phyloP scores from a whole-genome alignment of 2,329 filamentous ascomycete species.

The Talaromyces sp. region DNA sequence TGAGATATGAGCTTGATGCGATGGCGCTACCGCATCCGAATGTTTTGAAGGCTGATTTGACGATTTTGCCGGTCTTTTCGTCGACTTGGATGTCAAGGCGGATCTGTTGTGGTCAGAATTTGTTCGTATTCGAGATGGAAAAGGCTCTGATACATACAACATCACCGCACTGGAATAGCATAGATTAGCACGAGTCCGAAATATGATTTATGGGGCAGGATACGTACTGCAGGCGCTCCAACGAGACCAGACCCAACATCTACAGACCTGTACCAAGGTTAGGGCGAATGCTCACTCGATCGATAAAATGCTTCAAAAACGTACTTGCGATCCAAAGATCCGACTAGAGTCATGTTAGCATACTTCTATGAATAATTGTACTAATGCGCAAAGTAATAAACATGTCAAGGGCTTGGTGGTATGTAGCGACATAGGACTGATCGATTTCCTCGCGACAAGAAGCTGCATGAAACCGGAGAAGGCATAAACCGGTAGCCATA shows the following conservation, averaged over 20 bases:
- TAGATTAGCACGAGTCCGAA: neutral
- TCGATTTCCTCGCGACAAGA: too few relatives aligned
- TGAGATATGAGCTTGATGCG: conserved; percentile 89
- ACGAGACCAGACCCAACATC: conserved; percentile 91
- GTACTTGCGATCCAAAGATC: conserved; percentile 13
- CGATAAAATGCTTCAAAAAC: neutral
- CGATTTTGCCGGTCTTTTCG: conserved; percentile 78
- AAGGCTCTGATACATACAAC: conserved; percentile 43
- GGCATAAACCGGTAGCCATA: neutral
- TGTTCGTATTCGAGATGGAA: neutral
- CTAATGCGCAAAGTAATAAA: neutral
- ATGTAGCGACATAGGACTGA: too few relatives aligned
- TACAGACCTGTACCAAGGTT: conserved; percentile 48
- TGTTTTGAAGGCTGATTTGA: conserved; percentile 96
- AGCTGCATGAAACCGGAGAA: neutral
- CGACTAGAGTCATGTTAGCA: conserved; percentile 7
- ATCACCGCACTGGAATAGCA: conserved; percentile 59
- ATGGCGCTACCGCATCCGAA: conserved; percentile 95
- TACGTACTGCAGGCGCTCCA: conserved; percentile 63
- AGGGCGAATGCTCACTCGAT: neutral
- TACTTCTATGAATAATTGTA: neutral
- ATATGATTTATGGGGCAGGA: neutral
- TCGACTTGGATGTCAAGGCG: conserved; percentile 92
- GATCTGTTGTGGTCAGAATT: conserved; percentile 47
- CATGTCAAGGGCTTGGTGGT: too few relatives aligned